Percentiles rank a stretch among this genome's conserved stretches.
Conservation (phyloP, 78 protist genomes). For the Dictyostelium intermedium region DNA sequence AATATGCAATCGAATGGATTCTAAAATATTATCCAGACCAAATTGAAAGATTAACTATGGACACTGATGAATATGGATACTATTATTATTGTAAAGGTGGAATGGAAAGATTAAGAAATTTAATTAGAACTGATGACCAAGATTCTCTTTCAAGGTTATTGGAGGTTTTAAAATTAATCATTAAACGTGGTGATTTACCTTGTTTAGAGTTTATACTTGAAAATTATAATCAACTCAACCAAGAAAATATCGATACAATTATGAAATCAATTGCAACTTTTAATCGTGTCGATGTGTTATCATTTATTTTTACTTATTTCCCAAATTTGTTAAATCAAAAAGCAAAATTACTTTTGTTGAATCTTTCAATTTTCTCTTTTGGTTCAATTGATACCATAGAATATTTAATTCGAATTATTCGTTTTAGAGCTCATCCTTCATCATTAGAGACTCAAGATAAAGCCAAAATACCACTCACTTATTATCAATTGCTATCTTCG, state of each 20-base stretch:
- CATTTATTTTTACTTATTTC: background rate
- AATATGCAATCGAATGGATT: background rate
- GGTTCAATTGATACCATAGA: background rate
- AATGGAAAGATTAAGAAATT: background rate
- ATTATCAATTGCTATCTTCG: background rate
- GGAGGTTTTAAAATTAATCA: background rate
- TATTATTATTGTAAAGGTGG: background rate
- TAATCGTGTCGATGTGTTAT: background rate
- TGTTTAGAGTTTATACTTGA: background rate
- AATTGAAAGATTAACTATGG: background rate
- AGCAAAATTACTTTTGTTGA: background rate
- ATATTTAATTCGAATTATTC: background rate
- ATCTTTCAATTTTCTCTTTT: background rate
- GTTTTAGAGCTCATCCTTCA: background rate
- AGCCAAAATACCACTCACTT: background rate
- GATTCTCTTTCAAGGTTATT: background rate
- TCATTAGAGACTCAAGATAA: background rate
- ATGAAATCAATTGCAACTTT: background rate
- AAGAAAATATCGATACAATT: background rate
- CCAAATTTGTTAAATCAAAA: background rate
- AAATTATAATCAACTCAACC: background rate
- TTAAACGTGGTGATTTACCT: background rate
- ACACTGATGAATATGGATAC: background rate
- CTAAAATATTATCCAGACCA: background rate
- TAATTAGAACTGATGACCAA: background rate